These are phyloP conservation scores for Tilletia walkeri DNA, from an alignment of 1,284 basidiomycete species.

Conservation along the genomic window DNA sequence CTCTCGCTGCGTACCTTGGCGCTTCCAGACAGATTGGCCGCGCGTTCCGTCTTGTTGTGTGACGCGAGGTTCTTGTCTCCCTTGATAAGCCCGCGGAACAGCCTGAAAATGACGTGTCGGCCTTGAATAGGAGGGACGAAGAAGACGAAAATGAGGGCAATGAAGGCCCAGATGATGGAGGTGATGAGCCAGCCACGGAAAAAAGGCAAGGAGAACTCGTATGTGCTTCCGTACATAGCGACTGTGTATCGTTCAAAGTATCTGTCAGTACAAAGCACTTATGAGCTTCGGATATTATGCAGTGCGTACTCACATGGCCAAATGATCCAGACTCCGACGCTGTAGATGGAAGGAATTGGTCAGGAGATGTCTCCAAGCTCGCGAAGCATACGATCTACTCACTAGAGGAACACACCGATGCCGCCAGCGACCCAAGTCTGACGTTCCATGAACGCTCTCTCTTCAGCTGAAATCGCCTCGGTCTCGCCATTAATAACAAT, in stretches of 20 bases:
- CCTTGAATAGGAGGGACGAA: constrained; percentile 27
- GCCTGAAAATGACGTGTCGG: constrained; percentile 13
- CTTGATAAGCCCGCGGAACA: constrained; percentile 1
- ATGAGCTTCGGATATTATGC: neutral
- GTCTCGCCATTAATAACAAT: neutral
- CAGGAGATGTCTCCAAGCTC: neutral
- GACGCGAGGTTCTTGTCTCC: constrained; percentile 1
- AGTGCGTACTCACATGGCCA: constrained; percentile 23
- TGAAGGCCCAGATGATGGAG: constrained; percentile 28
- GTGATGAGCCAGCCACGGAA: constrained; percentile 32
- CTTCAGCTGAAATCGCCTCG: constrained; percentile 9
- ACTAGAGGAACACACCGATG: constrained; percentile 21
- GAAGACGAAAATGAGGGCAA: constrained; percentile 21
- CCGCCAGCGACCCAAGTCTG: constrained; percentile 13
- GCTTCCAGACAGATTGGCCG: too few species aligned
- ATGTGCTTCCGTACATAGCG: constrained; percentile 26
- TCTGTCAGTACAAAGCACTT: neutral
- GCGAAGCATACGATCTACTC: neutral
- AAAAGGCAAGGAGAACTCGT: constrained; percentile 28
- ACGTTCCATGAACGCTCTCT: constrained; percentile 20
- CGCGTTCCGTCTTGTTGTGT: neutral
- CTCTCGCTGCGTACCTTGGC: neutral
- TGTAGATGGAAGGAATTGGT: neutral
- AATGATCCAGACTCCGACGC: constrained; percentile 25
- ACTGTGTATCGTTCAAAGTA: neutral